A percentile compares a stretch with the other conserved stretches of the same genome.
These are phyloP conservation scores for Orbilia javanica DNA, from an alignment of 2,329 filamentous ascomycete species.

Conservation along the genomic window DNA sequence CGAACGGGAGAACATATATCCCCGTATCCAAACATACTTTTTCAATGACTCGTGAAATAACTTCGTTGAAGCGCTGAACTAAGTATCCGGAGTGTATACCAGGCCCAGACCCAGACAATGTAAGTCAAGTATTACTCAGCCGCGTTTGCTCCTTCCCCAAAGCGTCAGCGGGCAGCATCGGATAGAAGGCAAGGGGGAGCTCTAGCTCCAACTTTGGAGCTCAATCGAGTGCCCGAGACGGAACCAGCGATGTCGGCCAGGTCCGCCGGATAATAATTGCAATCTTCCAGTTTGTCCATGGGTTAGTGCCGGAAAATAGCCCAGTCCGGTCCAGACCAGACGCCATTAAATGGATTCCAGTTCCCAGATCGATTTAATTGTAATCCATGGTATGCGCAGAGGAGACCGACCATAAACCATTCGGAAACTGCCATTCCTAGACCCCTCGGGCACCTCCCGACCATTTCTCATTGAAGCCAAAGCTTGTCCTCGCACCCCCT, in stretches of 20 bases:
- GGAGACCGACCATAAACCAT: background rate
- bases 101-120: no score
- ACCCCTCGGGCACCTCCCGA: conserved; percentile 46
- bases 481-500: background rate
- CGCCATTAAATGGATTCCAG: conserved; percentile 16
- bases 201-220: no score
- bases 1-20: no score
- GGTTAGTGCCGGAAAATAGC: conserved; percentile 26
- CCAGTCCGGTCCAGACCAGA: background rate
- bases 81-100: no score
- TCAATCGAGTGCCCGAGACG: conserved; percentile 27
- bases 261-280: conserved; percentile 10
- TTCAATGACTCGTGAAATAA: no score
- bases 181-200: background rate
- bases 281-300: background rate
- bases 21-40: no score
- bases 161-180: background rate
- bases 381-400: background rate
- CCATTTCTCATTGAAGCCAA: conserved; percentile 1
- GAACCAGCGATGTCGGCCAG: conserved; percentile 43
- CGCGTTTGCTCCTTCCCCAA: background rate
- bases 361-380: background rate
- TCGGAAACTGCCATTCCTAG: conserved; percentile 9
- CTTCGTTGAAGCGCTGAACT: no score
- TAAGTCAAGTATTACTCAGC: no score